These are phyloP conservation scores for Neopestalotiopsis sp. DNA, from an alignment of 2,329 filamentous ascomycete species.

Conservation along the genomic window DNA sequence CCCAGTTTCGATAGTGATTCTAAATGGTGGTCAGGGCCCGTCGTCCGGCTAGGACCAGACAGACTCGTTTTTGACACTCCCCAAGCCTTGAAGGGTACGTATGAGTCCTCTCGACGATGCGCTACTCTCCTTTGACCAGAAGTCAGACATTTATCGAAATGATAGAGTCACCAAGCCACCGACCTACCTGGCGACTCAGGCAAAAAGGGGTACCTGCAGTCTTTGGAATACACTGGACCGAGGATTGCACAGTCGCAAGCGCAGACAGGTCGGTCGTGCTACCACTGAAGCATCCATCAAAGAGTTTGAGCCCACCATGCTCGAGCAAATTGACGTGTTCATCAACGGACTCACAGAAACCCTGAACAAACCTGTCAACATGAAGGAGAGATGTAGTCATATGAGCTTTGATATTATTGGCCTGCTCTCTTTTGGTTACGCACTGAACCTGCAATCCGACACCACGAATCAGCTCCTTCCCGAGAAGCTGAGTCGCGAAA, in stretches of 20 bases:
- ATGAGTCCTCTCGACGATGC: background rate
- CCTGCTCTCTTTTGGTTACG: slow-evolving; percentile 27
- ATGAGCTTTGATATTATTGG: slow-evolving; percentile 28
- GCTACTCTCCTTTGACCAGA: background rate
- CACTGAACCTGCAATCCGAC: slow-evolving; percentile 27
- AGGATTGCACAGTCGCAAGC: slow-evolving; percentile 15
- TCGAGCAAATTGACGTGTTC: slow-evolving; percentile 15
- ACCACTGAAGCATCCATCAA: slow-evolving; percentile 14
- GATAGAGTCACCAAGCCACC: slow-evolving; percentile 26
- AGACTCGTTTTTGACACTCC: slow-evolving; percentile 28
- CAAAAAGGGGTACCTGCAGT: slow-evolving; percentile 22
- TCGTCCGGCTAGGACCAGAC: slow-evolving; percentile 26
- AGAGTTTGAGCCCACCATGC: slow-evolving; percentile 16
- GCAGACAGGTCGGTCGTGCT: slow-evolving; percentile 12
- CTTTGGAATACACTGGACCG: slow-evolving; percentile 16
- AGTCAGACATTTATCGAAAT: slow-evolving; percentile 29
- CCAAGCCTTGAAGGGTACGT: slow-evolving; percentile 21
- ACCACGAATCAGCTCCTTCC: slow-evolving; percentile 18
- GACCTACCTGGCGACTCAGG: slow-evolving; percentile 24
- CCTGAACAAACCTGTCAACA: slow-evolving; percentile 24
- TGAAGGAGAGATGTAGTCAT: slow-evolving; percentile 22
- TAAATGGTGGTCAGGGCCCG: slow-evolving; percentile 16
- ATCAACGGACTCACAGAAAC: slow-evolving; percentile 16
- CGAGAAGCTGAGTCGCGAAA: background rate
- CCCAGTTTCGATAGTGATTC: background rate